Base-by-base conservation (phyloP, 208 protist genomes). In the Acanthamoeba culbertsoni region DNA sequence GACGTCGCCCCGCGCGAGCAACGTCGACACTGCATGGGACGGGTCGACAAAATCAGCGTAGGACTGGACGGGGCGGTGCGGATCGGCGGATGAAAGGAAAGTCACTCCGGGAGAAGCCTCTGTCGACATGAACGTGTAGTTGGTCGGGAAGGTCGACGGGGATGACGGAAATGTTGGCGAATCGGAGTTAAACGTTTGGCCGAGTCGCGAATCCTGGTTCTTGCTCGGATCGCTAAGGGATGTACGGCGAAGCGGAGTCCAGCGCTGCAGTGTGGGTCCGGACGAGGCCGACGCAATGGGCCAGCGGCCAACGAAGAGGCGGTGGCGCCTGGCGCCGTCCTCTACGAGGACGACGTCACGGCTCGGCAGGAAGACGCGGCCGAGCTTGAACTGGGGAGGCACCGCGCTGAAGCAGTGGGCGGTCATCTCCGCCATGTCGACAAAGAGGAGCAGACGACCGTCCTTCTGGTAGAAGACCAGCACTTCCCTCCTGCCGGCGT, bases 51-150 rank as follows among this genome's bases (percentile, higher is more conserved):
- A 71, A 31, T 91, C 84, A 37, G 84, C 84, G 62, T 91, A 91
- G 37, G 73, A 2, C 45, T 20, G 42, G 5, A 84, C 6, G 42
- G 84, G 42, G 35, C 84, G 84, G 35, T 91, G 23, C 14, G 84
- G 31, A 18, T 91, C 84, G 40, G 84, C 48, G 14, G 84, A 91
- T 28, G 53, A 73, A 6, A 91, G 84, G 84, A 73, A 71, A 20
- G 84, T 91, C 16, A 35, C 31, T 45, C 0, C n/a, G 16, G 45
- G 62, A 12, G 42, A 40, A 20, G 53, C 37, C 6, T 91, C 28
- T 26, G 73, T 84, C 31, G 84, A 91, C 84, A 91, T 71, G 62
- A 91, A 91, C 4, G 42, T 40, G 62, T 46, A 91, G 3, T 91
- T 26, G 6, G 84, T 31, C 0, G 73, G 73, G 45, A 84, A 84